Conservation (phyloP, 345 rosid species). For the Citrus maxima region DNA sequence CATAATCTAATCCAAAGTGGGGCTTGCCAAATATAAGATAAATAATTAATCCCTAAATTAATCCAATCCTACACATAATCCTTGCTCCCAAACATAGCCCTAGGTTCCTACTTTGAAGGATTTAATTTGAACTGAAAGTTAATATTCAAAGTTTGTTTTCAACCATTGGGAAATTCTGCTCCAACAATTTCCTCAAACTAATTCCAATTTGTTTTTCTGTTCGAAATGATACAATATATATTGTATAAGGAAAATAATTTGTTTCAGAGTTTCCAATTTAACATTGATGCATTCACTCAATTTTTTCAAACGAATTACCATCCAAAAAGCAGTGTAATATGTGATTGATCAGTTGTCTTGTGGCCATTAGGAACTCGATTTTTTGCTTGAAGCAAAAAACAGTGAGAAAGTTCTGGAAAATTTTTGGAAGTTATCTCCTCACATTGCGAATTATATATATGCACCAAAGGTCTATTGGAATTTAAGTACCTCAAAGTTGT, state of each 20-base stretch:
- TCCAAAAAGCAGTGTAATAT: not conserved
- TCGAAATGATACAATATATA: not conserved
- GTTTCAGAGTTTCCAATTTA: not conserved
- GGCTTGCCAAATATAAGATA: too few species aligned
- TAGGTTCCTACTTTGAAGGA: not conserved
- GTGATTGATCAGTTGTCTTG: constrained; percentile 3
- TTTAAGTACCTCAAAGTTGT: constrained; percentile 76
- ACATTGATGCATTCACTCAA: not conserved
- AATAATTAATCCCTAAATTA: too few species aligned
- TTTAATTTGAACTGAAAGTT: not conserved
- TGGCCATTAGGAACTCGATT: constrained; percentile 74
- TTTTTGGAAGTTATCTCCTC: constrained; percentile 85
- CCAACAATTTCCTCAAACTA: not conserved
- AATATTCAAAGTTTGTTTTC: not conserved
- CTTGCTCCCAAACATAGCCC: too few species aligned
- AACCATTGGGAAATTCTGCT: not conserved
- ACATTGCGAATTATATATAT: constrained; percentile 73
- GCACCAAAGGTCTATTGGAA: constrained; percentile 84
- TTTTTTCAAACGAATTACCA: not conserved
- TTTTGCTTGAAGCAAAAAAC: constrained; percentile 89
- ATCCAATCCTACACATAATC: too few species aligned
- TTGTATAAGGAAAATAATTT: not conserved
- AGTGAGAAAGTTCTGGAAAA: constrained; percentile 83
- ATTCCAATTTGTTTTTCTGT: not conserved
- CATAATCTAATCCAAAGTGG: too few species aligned